A percentile compares a stretch with the other conserved stretches of the same genome.
Conservation (phyloP, 768 basidiomycete genomes). For the Termitomyces sp. region DNA sequence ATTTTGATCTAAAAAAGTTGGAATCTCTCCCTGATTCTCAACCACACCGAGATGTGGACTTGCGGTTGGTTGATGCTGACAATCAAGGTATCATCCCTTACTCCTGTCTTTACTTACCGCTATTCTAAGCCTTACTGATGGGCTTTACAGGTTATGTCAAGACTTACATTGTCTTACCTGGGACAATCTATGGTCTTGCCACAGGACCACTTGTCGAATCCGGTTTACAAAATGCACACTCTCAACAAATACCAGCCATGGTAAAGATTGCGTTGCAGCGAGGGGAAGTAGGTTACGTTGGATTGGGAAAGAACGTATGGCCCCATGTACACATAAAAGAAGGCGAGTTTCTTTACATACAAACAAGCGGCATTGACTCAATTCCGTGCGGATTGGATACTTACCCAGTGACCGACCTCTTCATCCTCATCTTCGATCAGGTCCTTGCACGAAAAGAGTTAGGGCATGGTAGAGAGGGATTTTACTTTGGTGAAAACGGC, state of each 20-base stretch:
- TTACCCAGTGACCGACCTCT: conserved; percentile 37
- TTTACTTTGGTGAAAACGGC: conserved; percentile 46
- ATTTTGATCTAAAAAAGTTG: conserved; percentile 40
- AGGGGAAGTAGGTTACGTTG: conserved; percentile 44
- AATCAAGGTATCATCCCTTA: conserved; percentile 29
- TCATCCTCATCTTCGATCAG: conserved; percentile 35
- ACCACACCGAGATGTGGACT: conserved; percentile 45
- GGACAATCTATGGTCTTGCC: conserved; percentile 49
- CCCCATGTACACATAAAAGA: conserved; percentile 37
- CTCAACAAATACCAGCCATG: conserved; percentile 43
- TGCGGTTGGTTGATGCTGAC: conserved; percentile 40
- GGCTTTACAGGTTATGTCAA: conserved; percentile 14
- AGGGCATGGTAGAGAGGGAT: conserved; percentile 39
- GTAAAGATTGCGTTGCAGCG: conserved; percentile 35
- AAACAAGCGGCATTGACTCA: not conserved
- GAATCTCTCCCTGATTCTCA: conserved; percentile 39
- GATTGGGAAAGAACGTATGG: conserved; percentile 50
- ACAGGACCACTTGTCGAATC: conserved; percentile 42
- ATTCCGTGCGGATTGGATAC: not conserved
- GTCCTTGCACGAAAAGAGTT: conserved; percentile 23
- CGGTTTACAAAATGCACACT: conserved; percentile 43
- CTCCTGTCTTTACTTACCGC: not conserved
- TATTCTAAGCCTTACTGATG: not conserved
- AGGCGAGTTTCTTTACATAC: not conserved
- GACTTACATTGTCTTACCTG: conserved; percentile 45